Conservation (phyloP, 306 rosid genomes). For the Crataegus laevigata region DNA sequence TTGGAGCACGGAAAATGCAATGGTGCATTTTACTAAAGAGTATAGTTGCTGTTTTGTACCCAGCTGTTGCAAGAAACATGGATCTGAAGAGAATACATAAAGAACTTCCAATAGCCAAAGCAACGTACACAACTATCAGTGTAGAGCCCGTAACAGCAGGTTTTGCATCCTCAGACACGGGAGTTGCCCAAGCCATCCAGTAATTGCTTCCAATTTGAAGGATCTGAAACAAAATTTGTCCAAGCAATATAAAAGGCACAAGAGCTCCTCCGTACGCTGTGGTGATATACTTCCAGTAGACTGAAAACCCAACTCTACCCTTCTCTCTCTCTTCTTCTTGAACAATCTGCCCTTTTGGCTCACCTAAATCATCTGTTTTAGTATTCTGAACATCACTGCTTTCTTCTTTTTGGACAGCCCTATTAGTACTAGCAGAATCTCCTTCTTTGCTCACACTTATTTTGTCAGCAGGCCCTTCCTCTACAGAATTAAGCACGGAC, state of each 20-base stretch:
- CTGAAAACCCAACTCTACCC: slow-evolving; percentile 65
- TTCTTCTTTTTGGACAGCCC: slow-evolving; percentile 27
- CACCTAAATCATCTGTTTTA: slow-evolving; percentile 26
- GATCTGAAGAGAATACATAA: slow-evolving; percentile 47
- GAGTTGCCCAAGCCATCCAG: slow-evolving; percentile 96
- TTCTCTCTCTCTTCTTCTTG: slow-evolving; percentile 93
- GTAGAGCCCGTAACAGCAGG: slow-evolving; percentile 37
- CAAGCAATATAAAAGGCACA: slow-evolving; percentile 65
- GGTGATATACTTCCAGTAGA: slow-evolving; percentile 67
- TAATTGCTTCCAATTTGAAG: slow-evolving; percentile 90
- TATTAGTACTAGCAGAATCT: slow-evolving; percentile 9
- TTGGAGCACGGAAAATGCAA: slow-evolving; percentile 73
- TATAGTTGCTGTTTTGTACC: slow-evolving; percentile 60
- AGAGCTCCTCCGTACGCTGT: slow-evolving; percentile 77
- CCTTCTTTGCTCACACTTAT: slow-evolving; percentile 18
- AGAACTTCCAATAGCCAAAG: slow-evolving; percentile 64
- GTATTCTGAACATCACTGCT: slow-evolving; percentile 24
- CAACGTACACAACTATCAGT: slow-evolving; percentile 53
- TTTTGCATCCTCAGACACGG: slow-evolving; percentile 48
- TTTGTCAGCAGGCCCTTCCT: slow-evolving; percentile 17
- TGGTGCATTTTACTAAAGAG: slow-evolving; percentile 76
- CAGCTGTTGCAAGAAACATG: slow-evolving; percentile 42
- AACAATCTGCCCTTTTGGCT: slow-evolving; percentile 61
- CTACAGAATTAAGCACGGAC: slow-evolving; percentile 46
- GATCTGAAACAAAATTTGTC: slow-evolving; percentile 53